Conservation (phyloP, 495 filamentous ascomycete species). For the Xylaria scruposa region DNA sequence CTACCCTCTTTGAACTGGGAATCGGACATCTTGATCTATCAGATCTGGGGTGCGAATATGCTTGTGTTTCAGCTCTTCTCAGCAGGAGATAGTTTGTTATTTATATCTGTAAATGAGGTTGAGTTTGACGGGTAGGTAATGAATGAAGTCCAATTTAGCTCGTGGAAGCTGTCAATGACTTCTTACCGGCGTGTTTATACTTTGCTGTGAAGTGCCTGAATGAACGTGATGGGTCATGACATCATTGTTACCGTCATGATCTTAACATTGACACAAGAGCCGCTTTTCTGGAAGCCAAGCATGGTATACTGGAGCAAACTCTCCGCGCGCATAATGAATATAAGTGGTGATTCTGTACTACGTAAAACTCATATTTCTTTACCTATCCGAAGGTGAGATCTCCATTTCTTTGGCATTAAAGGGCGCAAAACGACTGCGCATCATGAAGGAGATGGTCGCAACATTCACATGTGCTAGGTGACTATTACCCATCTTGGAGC, state of each 20-base stretch:
- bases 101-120: not conserved
- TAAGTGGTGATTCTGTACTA: not conserved
- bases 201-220: not conserved
- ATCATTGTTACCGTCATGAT: slow-evolving; percentile 25
- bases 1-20: slow-evolving; percentile 63
- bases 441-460: not conserved
- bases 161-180: not conserved
- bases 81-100: not conserved
- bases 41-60: not conserved
- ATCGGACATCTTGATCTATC: slow-evolving; percentile 42
- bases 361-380: not conserved
- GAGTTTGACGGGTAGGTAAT: not conserved
- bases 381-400: no score
- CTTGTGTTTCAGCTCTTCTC: not conserved
- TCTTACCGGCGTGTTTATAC: not conserved
- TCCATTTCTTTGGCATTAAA: not conserved
- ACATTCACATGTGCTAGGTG: not conserved
- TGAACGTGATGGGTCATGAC: slow-evolving; percentile 18
- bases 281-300: not conserved
- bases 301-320: slow-evolving; percentile 22
- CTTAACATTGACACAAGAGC: slow-evolving; percentile 16
- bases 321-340: slow-evolving; percentile 4
- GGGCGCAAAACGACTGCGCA: not conserved
- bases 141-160: not conserved
- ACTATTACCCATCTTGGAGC: not conserved